phyloP scores from a whole-genome alignment of 2,329 filamentous ascomycete genomes.

The Aspergillus hortae region DNA sequence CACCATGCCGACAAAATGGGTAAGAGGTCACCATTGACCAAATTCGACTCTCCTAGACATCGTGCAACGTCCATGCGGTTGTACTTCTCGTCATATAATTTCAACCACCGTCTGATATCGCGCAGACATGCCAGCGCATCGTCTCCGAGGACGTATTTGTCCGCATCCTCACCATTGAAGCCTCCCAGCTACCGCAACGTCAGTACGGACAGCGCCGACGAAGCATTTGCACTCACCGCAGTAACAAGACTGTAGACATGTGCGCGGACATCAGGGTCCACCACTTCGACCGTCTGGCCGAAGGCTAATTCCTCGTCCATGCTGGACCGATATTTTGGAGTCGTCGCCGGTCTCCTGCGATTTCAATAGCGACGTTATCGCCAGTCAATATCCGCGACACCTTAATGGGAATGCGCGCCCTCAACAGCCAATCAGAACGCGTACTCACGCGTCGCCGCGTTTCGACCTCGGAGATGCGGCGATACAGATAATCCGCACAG shows the following conservation, averaged over 20 bases:
- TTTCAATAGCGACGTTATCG: slow-evolving; percentile 2
- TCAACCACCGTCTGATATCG: slow-evolving; percentile 92
- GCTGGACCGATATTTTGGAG: slow-evolving; percentile 15
- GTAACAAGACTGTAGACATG: slow-evolving; percentile 92
- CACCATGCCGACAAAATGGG: slow-evolving; percentile 84
- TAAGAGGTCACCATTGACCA: slow-evolving; percentile 85
- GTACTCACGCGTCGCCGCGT: slow-evolving; percentile 30
- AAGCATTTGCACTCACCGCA: slow-evolving; percentile 61
- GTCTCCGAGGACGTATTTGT: slow-evolving; percentile 84
- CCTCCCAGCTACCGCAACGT: slow-evolving; percentile 68
- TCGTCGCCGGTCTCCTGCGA: slow-evolving; percentile 1
- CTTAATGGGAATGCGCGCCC: neutral
- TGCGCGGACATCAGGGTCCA: slow-evolving; percentile 89
- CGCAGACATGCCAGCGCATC: slow-evolving; percentile 88
- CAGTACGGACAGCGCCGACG: slow-evolving; percentile 15
- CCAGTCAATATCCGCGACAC: neutral
- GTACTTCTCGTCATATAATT: slow-evolving; percentile 87
- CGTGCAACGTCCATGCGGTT: slow-evolving; percentile 93
- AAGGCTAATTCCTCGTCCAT: slow-evolving; percentile 43
- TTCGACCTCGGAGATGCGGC: slow-evolving; percentile 9
- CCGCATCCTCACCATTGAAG: slow-evolving; percentile 72
- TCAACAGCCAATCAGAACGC: slow-evolving; percentile 21
- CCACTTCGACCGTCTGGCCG: slow-evolving; percentile 52
- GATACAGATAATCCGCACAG: slow-evolving; percentile 11
- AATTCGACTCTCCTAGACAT: slow-evolving; percentile 84